A percentile compares a stretch with the other conserved stretches of the same genome.
Evolutionary conservation across 768 basidiomycete species (phyloP).

Genomic region (Russula foetens): DNA sequence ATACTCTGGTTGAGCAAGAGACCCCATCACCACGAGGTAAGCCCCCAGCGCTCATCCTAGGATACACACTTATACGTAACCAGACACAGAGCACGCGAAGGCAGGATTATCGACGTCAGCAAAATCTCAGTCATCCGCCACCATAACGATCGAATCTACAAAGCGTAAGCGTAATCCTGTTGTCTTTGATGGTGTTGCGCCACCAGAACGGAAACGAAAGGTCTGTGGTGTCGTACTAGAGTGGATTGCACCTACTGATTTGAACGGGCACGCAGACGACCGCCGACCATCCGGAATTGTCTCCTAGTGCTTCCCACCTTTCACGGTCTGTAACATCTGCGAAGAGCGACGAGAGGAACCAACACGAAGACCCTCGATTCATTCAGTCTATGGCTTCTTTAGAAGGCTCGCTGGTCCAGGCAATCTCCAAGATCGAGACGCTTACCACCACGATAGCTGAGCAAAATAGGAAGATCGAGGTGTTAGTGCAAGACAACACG

Average conservation of each 20-base stretch:
- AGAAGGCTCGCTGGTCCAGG: background rate
- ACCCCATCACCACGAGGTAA: slow-evolving; percentile 7
- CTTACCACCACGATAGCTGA: background rate
- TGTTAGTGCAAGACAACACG: background rate
- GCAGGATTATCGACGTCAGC: background rate
- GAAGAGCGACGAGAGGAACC: background rate
- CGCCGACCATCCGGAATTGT: background rate
- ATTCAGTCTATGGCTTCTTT: background rate
- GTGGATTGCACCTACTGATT: background rate
- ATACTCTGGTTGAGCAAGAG: background rate
- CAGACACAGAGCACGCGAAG: background rate
- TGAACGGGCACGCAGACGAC: background rate
- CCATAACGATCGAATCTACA: background rate
- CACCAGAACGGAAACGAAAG: slow-evolving; percentile 11
- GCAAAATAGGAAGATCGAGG: slow-evolving; percentile 1
- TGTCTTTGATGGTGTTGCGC: slow-evolving; percentile 4
- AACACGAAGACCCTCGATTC: background rate
- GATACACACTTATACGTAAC: background rate
- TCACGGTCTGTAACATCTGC: background rate
- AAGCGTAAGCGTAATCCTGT: slow-evolving; percentile 7
- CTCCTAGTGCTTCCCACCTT: background rate
- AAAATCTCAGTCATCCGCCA: background rate
- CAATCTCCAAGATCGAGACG: background rate
- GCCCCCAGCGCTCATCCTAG: background rate
- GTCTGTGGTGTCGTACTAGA: background rate